Base-by-base conservation (phyloP, 2,329 filamentous ascomycete species). In the Pseudogymnoascus destructans region DNA sequence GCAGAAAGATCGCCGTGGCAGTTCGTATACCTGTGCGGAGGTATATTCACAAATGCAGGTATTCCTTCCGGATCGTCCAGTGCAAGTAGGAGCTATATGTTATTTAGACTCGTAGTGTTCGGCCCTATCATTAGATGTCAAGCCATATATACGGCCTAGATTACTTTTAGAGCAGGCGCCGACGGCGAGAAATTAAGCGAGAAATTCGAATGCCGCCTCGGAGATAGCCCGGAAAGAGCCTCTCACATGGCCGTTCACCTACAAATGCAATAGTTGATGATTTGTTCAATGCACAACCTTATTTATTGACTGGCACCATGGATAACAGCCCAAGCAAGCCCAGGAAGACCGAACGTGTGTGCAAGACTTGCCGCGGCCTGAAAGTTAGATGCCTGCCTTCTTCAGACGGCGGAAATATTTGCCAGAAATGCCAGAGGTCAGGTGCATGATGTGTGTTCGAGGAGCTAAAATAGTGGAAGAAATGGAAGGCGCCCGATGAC, bases 41-140 rank as follows among this genome's bases (percentile, higher is more conserved):
- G 9, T 30, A 52, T 52, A 52, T 52, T 52, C 25, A 32, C 15
- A 52, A 52, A 52, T 52, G 25, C 25, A 52, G 46, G 46, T 52
- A 52, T 52, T 52, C 46, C 46, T 52, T 30, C 46, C 46, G 46
- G 46, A 32, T 52, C 46, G 9, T 52, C 46, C 15, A 32, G 1
- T 52, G 25, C 10, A 1, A 32, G 46, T 3, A 30, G 25, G 46
- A 52, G 25, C 15, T 52, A 19, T 32, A 5, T 19, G 25, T 7
- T 52, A 52, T 52, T 52, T 52, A 52, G 46, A 52, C 46, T 52
- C 46, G 46, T 52, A 19, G 25, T 52, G 46, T 32, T 52, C 46
- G 46, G 46, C 46, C 46, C 46, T 52, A 52, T 30, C 46, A 52
- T 7, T 19, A 52, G 15, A 52, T 30, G 46, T 25, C 46, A 52